A percentile compares a stretch with the other conserved stretches of the same genome.
phyloP scores from a whole-genome alignment of 768 basidiomycete species.

The Saitozyma sp. region DNA sequence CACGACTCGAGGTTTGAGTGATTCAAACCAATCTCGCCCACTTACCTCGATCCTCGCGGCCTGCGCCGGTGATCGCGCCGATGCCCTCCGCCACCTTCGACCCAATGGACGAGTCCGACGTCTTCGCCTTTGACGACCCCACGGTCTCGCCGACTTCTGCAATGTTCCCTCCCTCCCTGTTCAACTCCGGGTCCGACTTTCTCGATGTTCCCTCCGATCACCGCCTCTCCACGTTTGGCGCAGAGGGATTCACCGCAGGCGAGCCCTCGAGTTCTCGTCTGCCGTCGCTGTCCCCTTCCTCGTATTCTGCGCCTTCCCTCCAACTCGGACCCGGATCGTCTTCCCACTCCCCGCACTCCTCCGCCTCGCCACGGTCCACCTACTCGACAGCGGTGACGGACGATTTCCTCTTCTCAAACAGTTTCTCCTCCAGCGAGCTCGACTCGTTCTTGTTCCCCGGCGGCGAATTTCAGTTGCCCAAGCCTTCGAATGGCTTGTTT shows the following conservation, averaged over 20 bases:
- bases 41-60: too few species aligned
- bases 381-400: slow-evolving; percentile 29
- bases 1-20: too few species aligned
- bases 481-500: not conserved
- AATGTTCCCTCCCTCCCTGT: slow-evolving; percentile 23
- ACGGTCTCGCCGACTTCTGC: slow-evolving; percentile 14
- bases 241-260: too few species aligned
- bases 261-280: not conserved
- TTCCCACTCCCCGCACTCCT: slow-evolving; percentile 29
- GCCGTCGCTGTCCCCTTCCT: slow-evolving; percentile 12
- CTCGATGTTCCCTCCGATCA: too few species aligned
- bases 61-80: too few species aligned
- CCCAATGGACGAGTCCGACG: not conserved
- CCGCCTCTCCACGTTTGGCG: too few species aligned
- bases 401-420: slow-evolving; percentile 29
- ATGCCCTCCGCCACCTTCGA: too few species aligned
- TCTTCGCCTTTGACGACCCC: slow-evolving; percentile 19
- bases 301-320: slow-evolving; percentile 28
- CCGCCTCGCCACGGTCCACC: slow-evolving; percentile 30
- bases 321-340: slow-evolving; percentile 18
- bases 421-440: slow-evolving; percentile 28
- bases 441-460: slow-evolving; percentile 22
- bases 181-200: slow-evolving; percentile 1
- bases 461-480: slow-evolving; percentile 5
- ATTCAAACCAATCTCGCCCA: too few species aligned